These are phyloP conservation scores for Crepidotus variabilis DNA, from an alignment of 768 basidiomycete genomes.

Conservation along the genomic window DNA sequence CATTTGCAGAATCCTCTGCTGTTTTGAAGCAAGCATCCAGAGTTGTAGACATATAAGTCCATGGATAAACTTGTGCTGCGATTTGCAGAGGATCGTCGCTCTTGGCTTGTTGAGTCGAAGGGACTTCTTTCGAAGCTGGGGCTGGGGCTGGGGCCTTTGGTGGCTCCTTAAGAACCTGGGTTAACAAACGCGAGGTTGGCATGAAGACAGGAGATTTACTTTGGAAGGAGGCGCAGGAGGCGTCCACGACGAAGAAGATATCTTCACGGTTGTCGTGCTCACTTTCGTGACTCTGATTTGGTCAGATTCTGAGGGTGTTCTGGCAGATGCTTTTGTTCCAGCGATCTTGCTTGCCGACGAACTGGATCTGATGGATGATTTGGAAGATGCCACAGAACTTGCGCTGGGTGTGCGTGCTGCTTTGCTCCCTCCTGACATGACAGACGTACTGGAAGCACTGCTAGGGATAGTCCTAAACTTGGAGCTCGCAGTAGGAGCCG, in stretches of 20 bases:
- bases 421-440: constrained; percentile 2
- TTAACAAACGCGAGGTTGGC: background rate
- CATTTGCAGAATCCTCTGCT: constrained; percentile 34
- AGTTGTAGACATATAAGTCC: constrained; percentile 57
- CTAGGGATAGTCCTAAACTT: constrained; percentile 3
- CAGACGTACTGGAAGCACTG: background rate
- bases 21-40: constrained; percentile 46
- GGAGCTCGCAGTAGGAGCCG: constrained; percentile 2
- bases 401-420: constrained; percentile 14
- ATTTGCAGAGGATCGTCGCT: constrained; percentile 39
- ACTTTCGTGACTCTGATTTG: constrained; percentile 21
- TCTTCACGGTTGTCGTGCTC: constrained; percentile 21
- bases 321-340: constrained; percentile 2
- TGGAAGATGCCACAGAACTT: constrained; percentile 14
- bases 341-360: constrained; percentile 7
- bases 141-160: constrained; percentile 4
- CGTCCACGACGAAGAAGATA: constrained; percentile 20
- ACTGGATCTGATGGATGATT: constrained; percentile 12
- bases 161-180: background rate
- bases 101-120: constrained; percentile 11
- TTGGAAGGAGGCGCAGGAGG: constrained; percentile 14
- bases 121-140: constrained; percentile 8
- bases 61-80: constrained; percentile 53
- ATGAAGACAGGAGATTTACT: background rate
- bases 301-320: constrained; percentile 12